A percentile compares a stretch with the other conserved stretches of the same genome.
These are phyloP conservation scores for Trichoderma endophyticum DNA, from an alignment of 2,329 filamentous ascomycete genomes.

Conservation along the genomic window DNA sequence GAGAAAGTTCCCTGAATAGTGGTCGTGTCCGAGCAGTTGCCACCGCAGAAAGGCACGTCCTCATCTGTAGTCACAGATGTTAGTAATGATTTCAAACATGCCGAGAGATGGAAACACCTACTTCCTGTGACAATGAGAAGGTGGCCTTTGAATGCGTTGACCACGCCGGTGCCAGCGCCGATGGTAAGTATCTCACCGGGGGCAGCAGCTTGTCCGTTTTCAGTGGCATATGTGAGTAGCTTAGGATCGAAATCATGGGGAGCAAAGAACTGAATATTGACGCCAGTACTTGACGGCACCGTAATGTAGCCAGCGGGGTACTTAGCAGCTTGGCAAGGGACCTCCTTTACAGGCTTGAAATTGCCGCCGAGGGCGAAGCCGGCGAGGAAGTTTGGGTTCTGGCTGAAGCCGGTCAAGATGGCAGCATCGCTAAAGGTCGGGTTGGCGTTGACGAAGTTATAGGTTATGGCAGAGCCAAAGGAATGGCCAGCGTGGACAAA, in stretches of 20 bases:
- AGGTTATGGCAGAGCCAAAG: conserved; percentile 59
- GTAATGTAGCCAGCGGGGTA: conserved; percentile 54
- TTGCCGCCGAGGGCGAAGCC: conserved; percentile 46
- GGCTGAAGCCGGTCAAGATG: conserved; percentile 58
- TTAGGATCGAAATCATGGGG: conserved; percentile 54
- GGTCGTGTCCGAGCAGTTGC: conserved; percentile 52
- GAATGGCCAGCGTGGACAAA: conserved; percentile 62
- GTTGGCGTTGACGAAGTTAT: conserved; percentile 50
- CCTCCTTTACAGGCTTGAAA: conserved; percentile 42
- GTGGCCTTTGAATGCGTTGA: conserved; percentile 48
- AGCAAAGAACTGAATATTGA: conserved; percentile 52
- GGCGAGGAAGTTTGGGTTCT: conserved; percentile 43
- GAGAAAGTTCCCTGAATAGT: conserved; percentile 36
- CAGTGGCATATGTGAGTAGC: conserved; percentile 45
- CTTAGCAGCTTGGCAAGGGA: conserved; percentile 26
- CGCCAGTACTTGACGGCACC: conserved; percentile 42
- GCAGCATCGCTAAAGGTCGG: conserved; percentile 56
- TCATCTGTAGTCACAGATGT: conserved; percentile 31
- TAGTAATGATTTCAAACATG: background rate
- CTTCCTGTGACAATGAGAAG: conserved; percentile 58
- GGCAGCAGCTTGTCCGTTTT: conserved; percentile 54
- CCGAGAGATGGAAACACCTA: conserved; percentile 25
- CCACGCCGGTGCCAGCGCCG: conserved; percentile 34
- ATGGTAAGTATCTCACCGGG: conserved; percentile 59
- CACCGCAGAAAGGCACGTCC: conserved; percentile 59